These are phyloP conservation scores for Pythium sukuiense DNA, from an alignment of 352 stramenopile species.

Conservation along the genomic window DNA sequence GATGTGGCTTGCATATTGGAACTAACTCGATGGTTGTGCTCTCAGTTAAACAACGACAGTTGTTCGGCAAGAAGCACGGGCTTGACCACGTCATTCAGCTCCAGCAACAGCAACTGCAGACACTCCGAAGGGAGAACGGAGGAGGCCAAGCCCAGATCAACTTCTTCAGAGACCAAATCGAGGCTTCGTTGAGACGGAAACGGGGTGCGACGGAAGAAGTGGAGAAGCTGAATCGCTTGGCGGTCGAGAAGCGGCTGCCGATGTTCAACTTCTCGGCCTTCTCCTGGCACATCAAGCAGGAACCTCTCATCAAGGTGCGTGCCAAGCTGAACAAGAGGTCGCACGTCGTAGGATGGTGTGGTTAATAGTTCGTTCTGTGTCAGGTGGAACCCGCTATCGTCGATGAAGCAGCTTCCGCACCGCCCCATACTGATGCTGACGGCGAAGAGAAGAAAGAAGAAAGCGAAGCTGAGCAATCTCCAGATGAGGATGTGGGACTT, in stretches of 20 bases:
- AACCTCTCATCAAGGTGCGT: constrained; percentile 42
- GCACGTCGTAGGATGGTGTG: neutral
- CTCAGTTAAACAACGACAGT: constrained; percentile 25
- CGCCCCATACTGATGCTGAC: neutral
- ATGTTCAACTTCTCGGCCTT: constrained; percentile 45
- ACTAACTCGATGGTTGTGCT: neutral
- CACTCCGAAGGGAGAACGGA: constrained; percentile 8
- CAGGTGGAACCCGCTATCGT: neutral
- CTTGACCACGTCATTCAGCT: constrained; percentile 24
- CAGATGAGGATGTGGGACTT: neutral
- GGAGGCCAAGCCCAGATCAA: constrained; percentile 17
- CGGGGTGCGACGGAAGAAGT: constrained; percentile 28
- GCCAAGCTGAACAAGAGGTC: neutral
- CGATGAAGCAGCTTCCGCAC: neutral
- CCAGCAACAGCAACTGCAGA: constrained; percentile 21
- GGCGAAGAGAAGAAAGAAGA: neutral
- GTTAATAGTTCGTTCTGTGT: neutral
- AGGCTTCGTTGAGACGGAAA: constrained; percentile 29
- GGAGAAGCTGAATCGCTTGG: constrained; percentile 34
- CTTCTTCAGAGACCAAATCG: constrained; percentile 33
- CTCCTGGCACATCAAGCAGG: constrained; percentile 34
- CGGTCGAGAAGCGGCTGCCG: constrained; percentile 29
- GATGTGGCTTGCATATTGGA: neutral
- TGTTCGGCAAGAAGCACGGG: constrained; percentile 26
- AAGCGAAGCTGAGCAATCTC: neutral